Evolutionary conservation across 495 filamentous ascomycete species (phyloP).

Genomic region (Penicilliopsis zonata): DNA sequence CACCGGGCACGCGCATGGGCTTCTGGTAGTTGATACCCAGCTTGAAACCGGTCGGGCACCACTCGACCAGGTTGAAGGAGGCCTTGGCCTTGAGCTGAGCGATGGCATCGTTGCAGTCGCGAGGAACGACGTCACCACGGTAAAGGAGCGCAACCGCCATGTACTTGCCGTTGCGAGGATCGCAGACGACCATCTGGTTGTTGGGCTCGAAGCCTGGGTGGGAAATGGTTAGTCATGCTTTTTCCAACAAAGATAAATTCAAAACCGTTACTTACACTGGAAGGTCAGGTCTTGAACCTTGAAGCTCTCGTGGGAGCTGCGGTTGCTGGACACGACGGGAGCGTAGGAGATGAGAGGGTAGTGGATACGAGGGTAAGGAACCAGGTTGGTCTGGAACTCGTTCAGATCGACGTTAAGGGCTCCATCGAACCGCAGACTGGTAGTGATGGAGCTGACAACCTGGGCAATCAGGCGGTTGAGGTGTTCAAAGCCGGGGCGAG

Average conservation of each 20-base stretch:
- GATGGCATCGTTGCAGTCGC: conserved; percentile 70
- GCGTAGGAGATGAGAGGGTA: conserved; percentile 86
- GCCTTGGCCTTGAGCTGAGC: conserved; percentile 74
- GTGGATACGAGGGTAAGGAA: conserved; percentile 85
- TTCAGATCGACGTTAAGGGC: conserved; percentile 86
- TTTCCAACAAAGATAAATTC: conserved; percentile 8
- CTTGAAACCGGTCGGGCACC: conserved; percentile 96
- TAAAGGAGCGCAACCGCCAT: conserved; percentile 88
- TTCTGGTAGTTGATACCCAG: conserved; percentile 90
- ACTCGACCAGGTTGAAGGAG: conserved; percentile 87
- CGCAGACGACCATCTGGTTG: conserved; percentile 95
- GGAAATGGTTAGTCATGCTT: conserved; percentile 3
- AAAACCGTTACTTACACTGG: conserved; percentile 50
- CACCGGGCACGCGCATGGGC: conserved; percentile 63
- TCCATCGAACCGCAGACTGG: conserved; percentile 81
- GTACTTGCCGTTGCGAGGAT: conserved; percentile 86
- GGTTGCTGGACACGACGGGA: conserved; percentile 69
- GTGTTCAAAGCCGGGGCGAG: conserved; percentile 76
- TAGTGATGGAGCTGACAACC: conserved; percentile 85
- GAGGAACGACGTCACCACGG: conserved; percentile 80
- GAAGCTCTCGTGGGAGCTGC: conserved; percentile 84
- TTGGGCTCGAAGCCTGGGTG: conserved; percentile 72
- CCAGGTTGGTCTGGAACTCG: conserved; percentile 92
- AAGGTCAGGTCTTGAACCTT: conserved; percentile 80
- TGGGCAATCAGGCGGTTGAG: conserved; percentile 85